These are phyloP conservation scores for Ogataea ganodermae DNA, from an alignment of 805 yeast genomes.

Conservation along the genomic window DNA sequence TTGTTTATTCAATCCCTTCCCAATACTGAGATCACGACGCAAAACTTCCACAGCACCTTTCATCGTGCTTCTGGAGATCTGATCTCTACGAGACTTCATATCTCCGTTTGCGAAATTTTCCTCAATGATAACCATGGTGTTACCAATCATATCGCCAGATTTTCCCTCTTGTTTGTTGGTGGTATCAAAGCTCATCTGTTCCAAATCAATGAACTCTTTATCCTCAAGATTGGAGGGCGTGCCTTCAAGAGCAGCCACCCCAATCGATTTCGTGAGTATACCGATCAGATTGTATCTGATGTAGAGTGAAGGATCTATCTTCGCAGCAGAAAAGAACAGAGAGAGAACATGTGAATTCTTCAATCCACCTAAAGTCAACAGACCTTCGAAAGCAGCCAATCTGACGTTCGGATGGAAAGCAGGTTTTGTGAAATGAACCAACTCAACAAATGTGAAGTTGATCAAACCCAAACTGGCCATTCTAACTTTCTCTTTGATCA, in stretches of 20 bases:
- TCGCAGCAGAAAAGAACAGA: constrained; percentile 59
- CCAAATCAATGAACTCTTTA: constrained; percentile 49
- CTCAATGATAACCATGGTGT: constrained; percentile 55
- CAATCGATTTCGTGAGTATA: constrained; percentile 53
- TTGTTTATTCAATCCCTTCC: constrained; percentile 55
- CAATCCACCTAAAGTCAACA: constrained; percentile 76
- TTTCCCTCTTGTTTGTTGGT: constrained; percentile 3
- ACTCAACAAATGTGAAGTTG: constrained; percentile 52
- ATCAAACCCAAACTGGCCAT: constrained; percentile 59
- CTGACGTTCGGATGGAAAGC: constrained; percentile 55
- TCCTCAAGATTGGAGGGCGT: constrained; percentile 61
- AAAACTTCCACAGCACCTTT: constrained; percentile 67
- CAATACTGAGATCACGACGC: constrained; percentile 58
- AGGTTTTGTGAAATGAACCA: constrained; percentile 53
- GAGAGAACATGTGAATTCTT: constrained; percentile 60
- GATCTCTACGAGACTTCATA: constrained; percentile 59
- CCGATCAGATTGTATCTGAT: constrained; percentile 52
- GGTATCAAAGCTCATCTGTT: constrained; percentile 12
- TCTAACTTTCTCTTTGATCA: constrained; percentile 59
- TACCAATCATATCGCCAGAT: constrained; percentile 18
- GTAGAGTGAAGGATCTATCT: constrained; percentile 56
- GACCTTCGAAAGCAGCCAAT: constrained; percentile 66
- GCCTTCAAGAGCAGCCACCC: constrained; percentile 68
- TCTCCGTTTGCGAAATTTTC: constrained; percentile 45
- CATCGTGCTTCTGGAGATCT: constrained; percentile 61